phyloP scores from a whole-genome alignment of 345 rosid species.

The Melaleuca quinquenervia region DNA sequence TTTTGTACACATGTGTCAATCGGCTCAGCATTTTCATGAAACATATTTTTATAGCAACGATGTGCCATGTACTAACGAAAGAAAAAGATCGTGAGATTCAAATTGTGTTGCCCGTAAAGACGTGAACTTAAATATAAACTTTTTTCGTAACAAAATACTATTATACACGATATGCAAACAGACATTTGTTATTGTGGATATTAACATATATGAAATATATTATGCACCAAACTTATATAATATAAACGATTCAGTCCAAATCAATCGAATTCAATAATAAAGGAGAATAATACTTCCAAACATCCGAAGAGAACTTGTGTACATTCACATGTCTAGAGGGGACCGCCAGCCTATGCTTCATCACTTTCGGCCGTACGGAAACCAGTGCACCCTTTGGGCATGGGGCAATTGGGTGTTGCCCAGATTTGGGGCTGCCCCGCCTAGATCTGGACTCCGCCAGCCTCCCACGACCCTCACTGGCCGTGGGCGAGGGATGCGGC shows the following conservation, averaged over 20 bases:
- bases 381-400: too few relatives aligned
- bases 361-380: neutral
- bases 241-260: neutral
- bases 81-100: too few relatives aligned
- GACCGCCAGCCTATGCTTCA: neutral
- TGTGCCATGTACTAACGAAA: neutral
- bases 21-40: neutral
- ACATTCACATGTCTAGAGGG: neutral
- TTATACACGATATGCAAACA: neutral
- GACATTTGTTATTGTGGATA: neutral
- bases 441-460: too few relatives aligned
- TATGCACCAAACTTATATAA: neutral
- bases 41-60: neutral
- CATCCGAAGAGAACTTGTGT: neutral
- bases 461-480: too few relatives aligned
- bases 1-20: neutral
- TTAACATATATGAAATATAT: neutral
- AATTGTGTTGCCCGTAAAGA: neutral
- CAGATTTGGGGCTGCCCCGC: too few relatives aligned
- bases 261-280: neutral
- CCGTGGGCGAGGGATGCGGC: too few relatives aligned
- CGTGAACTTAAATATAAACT: neutral
- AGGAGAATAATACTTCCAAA: neutral
- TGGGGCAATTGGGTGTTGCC: too few relatives aligned
- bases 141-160: neutral